Conservation (phyloP, 1,139 yeast genomes). For the Zygosaccharomyces sapae region DNA sequence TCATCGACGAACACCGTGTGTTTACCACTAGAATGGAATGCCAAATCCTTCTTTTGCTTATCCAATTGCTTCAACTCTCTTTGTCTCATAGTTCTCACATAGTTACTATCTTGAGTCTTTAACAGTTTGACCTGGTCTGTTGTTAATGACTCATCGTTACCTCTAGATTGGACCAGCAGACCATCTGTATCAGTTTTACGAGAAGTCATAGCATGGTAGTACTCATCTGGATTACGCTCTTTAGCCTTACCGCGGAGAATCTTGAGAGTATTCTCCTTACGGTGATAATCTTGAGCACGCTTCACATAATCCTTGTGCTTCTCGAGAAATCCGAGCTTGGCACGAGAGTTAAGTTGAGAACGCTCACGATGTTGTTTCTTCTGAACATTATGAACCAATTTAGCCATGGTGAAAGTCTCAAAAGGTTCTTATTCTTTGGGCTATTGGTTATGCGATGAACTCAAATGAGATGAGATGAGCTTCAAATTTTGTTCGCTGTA, state of each 20-base stretch:
- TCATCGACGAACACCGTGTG: slow-evolving; percentile 85
- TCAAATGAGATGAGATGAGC: slow-evolving; percentile 13
- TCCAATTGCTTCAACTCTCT: slow-evolving; percentile 64
- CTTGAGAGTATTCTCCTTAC: slow-evolving; percentile 80
- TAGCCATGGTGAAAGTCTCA: slow-evolving; percentile 53
- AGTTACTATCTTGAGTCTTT: slow-evolving; percentile 86
- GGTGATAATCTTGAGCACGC: slow-evolving; percentile 84
- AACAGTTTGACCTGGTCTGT: slow-evolving; percentile 75
- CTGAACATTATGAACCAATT: slow-evolving; percentile 81
- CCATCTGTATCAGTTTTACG: slow-evolving; percentile 65
- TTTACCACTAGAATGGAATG: slow-evolving; percentile 56
- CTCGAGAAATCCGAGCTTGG: slow-evolving; percentile 77
- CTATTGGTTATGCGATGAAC: neutral
- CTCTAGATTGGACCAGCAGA: slow-evolving; percentile 61
- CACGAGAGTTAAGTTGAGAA: slow-evolving; percentile 72
- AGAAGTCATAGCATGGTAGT: slow-evolving; percentile 85
- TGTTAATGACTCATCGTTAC: slow-evolving; percentile 48
- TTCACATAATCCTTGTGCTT: slow-evolving; percentile 91
- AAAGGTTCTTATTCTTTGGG: neutral
- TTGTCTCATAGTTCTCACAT: slow-evolving; percentile 70
- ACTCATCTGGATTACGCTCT: slow-evolving; percentile 89
- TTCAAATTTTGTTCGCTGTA: slow-evolving; percentile 3
- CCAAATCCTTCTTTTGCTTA: slow-evolving; percentile 51
- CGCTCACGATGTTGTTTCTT: slow-evolving; percentile 95
- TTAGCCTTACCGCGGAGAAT: slow-evolving; percentile 68